Conservation (phyloP, 2,329 filamentous ascomycete genomes). For the Rhytidhysteron rufulum region DNA sequence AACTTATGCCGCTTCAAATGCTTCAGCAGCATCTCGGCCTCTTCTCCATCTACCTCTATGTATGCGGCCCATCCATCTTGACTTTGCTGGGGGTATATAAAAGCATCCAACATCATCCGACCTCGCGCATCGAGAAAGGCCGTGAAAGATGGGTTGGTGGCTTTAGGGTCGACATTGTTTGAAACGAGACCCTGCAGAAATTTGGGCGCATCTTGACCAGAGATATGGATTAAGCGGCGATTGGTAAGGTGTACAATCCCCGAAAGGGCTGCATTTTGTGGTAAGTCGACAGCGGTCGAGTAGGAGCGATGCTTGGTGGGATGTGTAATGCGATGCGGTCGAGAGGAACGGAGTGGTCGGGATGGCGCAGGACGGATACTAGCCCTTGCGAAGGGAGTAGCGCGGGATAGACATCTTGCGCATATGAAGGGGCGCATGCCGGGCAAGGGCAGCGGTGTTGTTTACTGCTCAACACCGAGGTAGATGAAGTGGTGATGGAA, state of each 20-base stretch:
- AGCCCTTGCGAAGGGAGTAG: no score
- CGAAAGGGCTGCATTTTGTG: neutral
- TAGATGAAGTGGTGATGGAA: no score
- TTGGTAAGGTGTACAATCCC: constrained; percentile 59
- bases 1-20: constrained; percentile 85
- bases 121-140: constrained; percentile 82
- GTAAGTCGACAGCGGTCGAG: neutral
- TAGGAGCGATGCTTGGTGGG: no score
- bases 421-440: no score
- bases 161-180: constrained; percentile 57
- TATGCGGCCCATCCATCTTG: constrained; percentile 55
- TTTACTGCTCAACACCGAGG: no score
- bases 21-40: constrained; percentile 59
- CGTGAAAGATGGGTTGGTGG: constrained; percentile 54
- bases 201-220: constrained; percentile 72
- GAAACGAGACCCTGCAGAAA: constrained; percentile 90
- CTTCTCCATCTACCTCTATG: constrained; percentile 74
- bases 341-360: no score
- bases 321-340: no score
- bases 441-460: no score
- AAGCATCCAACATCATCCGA: constrained; percentile 81
- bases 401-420: no score
- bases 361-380: no score
- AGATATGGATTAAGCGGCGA: constrained; percentile 73
- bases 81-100: constrained; percentile 60